Evolutionary conservation across 768 basidiomycete genomes (phyloP), one percentile per base, ranked within the genome.

Genomic region (Harrya chromipes): DNA sequence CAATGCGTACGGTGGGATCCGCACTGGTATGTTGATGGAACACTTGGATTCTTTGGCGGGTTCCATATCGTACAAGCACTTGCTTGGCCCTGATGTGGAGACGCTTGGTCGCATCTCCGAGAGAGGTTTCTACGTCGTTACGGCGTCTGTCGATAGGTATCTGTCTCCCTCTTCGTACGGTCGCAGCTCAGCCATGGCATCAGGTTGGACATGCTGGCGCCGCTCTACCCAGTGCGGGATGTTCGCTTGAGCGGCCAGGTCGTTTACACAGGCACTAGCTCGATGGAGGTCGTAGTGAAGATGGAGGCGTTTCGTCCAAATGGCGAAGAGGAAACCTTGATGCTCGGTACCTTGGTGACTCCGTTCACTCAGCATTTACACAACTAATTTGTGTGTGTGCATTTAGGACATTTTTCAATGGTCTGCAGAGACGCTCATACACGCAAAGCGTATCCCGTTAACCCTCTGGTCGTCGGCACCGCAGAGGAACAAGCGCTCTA

Each of bases 381-480:
- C 29, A 26, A 33, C 26, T 34, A 4, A 21, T 41, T 19, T 17
- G 50, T 11, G 16, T n/a, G 34, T 20, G 4, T 45, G 7, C 11
- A 31, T 24, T 37, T 4, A 90, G 90, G 91, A n/a, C 81, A 90
- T n/a, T 93, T 93, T 71, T 84, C 85, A 0, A 93, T 93, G 90
- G 90, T 92, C 7, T 90, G 87, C 62, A 72, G 89, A 49, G 84
- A 91, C 59, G 78, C 85, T 0, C 63, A 65, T 13, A 87, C 86
- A 3, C 81, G 84, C 53, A 77, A 75, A 43, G 82, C 90, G 0
- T 71, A 76, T 33, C 68, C 76, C 9, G 82, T 93, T 21, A 84
- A 86, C 56, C 79, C 79, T 8, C 70, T 94, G 13, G 66, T 75
- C 7, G 72, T 84, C 23, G 68, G 74, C 16, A 82, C 81, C 0